Evolutionary conservation across 257 asterid species (phyloP), one percentile per base, ranked within the genome.

Genomic region (Penstemon barbatus): DNA sequence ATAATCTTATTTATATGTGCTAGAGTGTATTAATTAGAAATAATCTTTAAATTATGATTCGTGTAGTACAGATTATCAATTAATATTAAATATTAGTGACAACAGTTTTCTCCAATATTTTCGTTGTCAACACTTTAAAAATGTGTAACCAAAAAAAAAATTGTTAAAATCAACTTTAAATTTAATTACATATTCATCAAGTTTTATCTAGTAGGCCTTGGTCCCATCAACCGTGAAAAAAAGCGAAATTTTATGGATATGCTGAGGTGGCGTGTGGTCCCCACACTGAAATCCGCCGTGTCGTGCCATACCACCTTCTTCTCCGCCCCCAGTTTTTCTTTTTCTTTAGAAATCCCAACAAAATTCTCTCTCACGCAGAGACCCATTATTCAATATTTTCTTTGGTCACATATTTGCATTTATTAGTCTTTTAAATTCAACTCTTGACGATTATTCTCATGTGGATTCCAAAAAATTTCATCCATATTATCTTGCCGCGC

Each of bases 281-380:
- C 53, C 3, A 0, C 42, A 37, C 54, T 65, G 68, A 72, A 63
- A 70, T 63, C 78, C 80, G 11, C 77, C 71, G 38, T 63, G 77
- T 52, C 78, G 8, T 41, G 7, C 2, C 33, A 72, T 18, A 39
- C 72, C 71, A 46, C 65, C 78, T 55, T 70, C 84, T 66, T 58
- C 86, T 75, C 84, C 83, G 89, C 93, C 89, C 88, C 65, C 38
- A 19, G 87, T 82, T 81, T 74, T 66, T 8, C 53, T 82, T 81
- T 74, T 66, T 8, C 53, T n/a, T 36, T 3, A 41, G 49, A 73
- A n/a, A 74, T 41, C 49, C 40, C 37, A 3, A 25, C 33, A 25
- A 45, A 12, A 13, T 9, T 39, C 69, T 69, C 55, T 25, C 74
- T 52, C 37, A 37, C 64, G 41, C 36, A 15, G 53, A 18, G 12